Evolutionary conservation across 768 basidiomycete genomes (phyloP), one percentile per base, ranked within the genome.

Genomic region (Mycena maculata): DNA sequence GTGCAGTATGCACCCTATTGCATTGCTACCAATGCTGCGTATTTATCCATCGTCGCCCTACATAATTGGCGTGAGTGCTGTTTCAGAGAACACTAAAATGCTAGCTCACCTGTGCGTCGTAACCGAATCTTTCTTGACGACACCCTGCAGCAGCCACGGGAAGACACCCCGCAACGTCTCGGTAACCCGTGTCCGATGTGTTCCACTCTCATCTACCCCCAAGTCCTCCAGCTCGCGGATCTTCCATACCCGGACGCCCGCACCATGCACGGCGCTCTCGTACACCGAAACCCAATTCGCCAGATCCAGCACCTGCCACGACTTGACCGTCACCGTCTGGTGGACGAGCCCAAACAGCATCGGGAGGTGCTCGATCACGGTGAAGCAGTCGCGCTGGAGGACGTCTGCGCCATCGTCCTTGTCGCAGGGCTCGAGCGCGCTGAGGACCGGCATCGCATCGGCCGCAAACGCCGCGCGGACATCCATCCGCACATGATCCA

Each of bases 311-410:
- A 44, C 28, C 55, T 57, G 55, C 55, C 55, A 57, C 41, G 55
- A 28, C 55, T 57, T 57, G 27, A 57, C 55, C 41, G 55, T 55
- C 54, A 41, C 54, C 36, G 38, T 55, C 54, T 55, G 54, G 16
- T 55, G 7, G 23, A 55, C 6, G 6, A 55, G 54, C 13, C 54
- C 54, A n/a, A 41, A 41, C 23, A 55, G 33, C 38, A 55, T 27
- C 54, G 54, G 54, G 3, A 55, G 5, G 3, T 41, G 39, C 41
- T 57, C 55, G 28, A 44, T 27, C 41, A 57, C 55, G 18, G 55
- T 57, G 55, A 44, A 57, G 28, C 41, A 57, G 41, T 57, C 55
- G 41, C 55, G 55, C 28, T 57, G 38, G 11, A 36, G 33, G 33
- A 41, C 18, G 25, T 42, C 30, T 16, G 10, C 41, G 18, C 2